Evolutionary conservation across 129 eudicot genomes (phyloP).

Genomic region (Flaveria ramosissima): DNA sequence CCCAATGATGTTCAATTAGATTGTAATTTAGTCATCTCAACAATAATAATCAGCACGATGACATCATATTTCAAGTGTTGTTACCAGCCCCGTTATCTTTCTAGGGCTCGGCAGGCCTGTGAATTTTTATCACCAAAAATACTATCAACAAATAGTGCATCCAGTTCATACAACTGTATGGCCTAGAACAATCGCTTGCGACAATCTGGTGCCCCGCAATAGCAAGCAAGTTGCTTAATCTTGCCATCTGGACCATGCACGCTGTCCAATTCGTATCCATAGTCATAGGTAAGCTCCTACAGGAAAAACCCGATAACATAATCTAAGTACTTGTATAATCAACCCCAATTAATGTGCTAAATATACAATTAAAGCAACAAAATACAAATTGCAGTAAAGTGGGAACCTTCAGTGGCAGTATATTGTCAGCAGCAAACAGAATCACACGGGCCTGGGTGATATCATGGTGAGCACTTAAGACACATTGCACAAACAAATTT

Average conservation of each 20-base stretch:
- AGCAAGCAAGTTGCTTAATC: constrained; percentile 58
- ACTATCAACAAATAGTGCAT: constrained; percentile 19
- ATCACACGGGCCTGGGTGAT: constrained; percentile 66
- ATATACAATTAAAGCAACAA: not conserved
- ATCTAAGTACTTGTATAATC: not conserved
- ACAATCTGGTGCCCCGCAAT: constrained; percentile 81
- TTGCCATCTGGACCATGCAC: constrained; percentile 75
- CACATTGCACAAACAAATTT: constrained; percentile 82
- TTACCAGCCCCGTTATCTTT: not conserved
- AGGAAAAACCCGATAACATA: not conserved
- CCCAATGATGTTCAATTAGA: not conserved
- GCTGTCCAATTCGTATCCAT: constrained; percentile 73
- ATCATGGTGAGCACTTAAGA: constrained; percentile 78
- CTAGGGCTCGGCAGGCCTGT: not conserved
- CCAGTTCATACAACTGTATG: not conserved
- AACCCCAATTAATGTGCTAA: not conserved
- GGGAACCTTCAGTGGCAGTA: constrained; percentile 77
- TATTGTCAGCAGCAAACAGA: constrained; percentile 87
- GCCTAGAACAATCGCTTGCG: constrained; percentile 62
- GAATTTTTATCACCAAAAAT: not conserved
- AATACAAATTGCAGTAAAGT: not conserved
- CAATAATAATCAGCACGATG: not conserved
- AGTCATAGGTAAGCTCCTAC: constrained; percentile 85
- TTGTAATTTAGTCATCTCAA: not conserved
- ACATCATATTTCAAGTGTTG: not conserved